Conservation (phyloP, 768 basidiomycete genomes). For the Psilocybe cubensis region DNA sequence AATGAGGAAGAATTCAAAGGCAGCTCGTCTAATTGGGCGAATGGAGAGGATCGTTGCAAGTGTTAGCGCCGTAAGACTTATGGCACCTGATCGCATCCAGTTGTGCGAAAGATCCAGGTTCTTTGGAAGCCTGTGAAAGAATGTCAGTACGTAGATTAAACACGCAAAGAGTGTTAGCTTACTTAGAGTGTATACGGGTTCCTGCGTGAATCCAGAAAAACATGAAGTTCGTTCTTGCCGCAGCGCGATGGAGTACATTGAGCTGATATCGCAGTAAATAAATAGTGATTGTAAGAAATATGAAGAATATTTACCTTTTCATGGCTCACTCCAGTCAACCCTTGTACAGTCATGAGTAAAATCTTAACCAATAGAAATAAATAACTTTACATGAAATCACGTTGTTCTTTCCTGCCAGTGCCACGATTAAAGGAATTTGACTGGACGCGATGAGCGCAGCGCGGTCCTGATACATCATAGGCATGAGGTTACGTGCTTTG, state of each 20-base stretch:
- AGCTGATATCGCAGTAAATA: conserved; percentile 27
- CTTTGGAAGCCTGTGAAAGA: conserved; percentile 31
- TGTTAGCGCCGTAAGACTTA: conserved; percentile 26
- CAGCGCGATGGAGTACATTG: conserved; percentile 48
- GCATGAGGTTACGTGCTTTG: conserved; percentile 36
- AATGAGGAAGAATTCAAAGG: background rate
- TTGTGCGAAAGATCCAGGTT: conserved; percentile 36
- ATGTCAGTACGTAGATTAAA: background rate
- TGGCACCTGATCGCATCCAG: conserved; percentile 38
- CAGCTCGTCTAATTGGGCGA: background rate
- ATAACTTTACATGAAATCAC: conserved; percentile 47
- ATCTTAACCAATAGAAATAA: background rate
- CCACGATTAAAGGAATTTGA: conserved; percentile 56
- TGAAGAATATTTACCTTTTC: conserved; percentile 42
- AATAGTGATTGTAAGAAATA: background rate
- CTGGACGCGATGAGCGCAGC: conserved; percentile 47
- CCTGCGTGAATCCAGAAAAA: conserved; percentile 47
- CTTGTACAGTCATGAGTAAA: conserved; percentile 23
- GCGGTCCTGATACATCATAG: conserved; percentile 37
- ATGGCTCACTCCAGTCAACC: conserved; percentile 55
- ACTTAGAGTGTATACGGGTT: conserved; percentile 32
- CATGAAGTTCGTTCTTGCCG: conserved; percentile 44
- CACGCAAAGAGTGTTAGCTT: conserved; percentile 2
- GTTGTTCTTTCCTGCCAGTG: conserved; percentile 62
- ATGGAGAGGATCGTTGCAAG: conserved; percentile 6